Evolutionary conservation across 2,329 filamentous ascomycete genomes (phyloP), one percentile per base, ranked within the genome.

Genomic region (Venturia pyrina): DNA sequence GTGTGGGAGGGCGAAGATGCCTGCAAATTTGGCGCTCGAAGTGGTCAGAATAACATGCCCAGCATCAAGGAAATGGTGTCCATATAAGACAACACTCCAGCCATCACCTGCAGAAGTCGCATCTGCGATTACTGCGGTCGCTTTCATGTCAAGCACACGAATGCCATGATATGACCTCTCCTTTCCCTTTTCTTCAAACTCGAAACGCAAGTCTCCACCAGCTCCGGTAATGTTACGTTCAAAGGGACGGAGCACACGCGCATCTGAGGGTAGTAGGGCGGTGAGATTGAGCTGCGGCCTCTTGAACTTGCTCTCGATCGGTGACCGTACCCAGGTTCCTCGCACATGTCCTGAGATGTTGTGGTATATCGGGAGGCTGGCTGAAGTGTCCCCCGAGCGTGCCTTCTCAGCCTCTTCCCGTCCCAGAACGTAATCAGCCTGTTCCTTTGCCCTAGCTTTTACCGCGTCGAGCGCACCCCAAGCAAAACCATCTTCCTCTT

Each of bases 21-120:
- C 93, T n/a, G 89, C 86, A 72, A 95, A 83, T 79, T 96, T 97
- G 73, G 96, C 90, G 75, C 92, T 97, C 61, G 92, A 93, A 0
- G 93, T 97, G 1, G 89, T 90, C 73, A 98, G 79, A 44, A 98
- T 79, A 62, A 95, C 85, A 17, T 87, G 85, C 1, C 95, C 95
- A 68, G 89, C 85, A n/a, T 84, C 83, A 46, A 89, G 87, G 81
- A 92, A 96, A 78, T 98, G 93, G 4, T 96, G 83, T 3, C 95
- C 95, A 75, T 91, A 88, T 62, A 96, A 78, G 63, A 85, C 83
- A 78, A 96, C 86, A 70, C 93, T 88, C 87, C 89, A 93, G 70
- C 86, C 89, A 72, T 88, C 88, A 5, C 89, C 89, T 67, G 85
- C 82, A 70, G 84, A 85, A 66, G 85, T 82, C 53, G 85, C 81